A percentile compares a stretch with the other conserved stretches of the same genome.
Conservation (phyloP, 2,329 filamentous ascomycete species). For the Aspergillus unguis region DNA sequence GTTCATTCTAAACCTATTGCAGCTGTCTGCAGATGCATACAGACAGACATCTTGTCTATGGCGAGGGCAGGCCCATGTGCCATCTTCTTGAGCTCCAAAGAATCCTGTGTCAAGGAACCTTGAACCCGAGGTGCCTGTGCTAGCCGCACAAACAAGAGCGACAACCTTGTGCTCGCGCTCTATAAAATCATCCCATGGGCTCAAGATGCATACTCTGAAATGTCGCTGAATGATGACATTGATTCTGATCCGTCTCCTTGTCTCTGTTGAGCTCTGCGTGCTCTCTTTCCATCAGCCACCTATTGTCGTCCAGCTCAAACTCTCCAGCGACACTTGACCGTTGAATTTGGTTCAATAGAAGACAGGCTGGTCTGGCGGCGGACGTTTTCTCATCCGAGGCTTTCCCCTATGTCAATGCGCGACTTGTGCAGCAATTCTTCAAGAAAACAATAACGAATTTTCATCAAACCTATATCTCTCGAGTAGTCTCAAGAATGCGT, state of each 20-base stretch:
- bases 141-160: background rate
- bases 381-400: background rate
- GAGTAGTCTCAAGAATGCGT: constrained; percentile 10
- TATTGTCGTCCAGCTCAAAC: background rate
- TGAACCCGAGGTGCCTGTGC: background rate
- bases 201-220: too few species aligned
- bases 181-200: background rate
- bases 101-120: background rate
- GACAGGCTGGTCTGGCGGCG: background rate
- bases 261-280: background rate
- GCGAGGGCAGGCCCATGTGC: background rate
- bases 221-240: background rate
- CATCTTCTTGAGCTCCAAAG: background rate
- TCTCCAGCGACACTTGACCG: background rate
- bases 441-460: constrained; percentile 8
- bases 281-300: background rate
- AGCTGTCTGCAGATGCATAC: background rate
- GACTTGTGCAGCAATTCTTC: background rate
- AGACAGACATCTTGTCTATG: background rate
- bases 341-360: background rate
- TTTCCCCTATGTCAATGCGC: background rate
- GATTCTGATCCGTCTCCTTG: background rate
- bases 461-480: background rate
- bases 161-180: background rate
- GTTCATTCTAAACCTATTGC: background rate